Conservation (phyloP, 73 alveolate species). For the Uronychia setigera region DNA sequence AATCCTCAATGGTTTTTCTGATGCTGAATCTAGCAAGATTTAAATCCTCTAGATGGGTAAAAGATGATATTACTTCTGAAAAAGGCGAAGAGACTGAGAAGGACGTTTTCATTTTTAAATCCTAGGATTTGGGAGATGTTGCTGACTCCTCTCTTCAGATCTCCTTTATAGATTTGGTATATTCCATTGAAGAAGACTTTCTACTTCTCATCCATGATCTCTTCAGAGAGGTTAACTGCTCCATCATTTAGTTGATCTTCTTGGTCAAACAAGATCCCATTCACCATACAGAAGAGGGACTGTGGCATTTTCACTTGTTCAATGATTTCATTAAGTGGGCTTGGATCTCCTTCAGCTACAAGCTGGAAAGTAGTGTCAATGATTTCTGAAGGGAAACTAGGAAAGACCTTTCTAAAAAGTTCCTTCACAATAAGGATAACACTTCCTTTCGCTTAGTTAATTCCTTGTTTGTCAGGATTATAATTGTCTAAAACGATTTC, state of each 20-base stretch:
- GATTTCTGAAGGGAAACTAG: slow-evolving; percentile 21
- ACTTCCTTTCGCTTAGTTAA: slow-evolving; percentile 19
- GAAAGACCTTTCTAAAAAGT: slow-evolving; percentile 7
- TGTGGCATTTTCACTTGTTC: background rate
- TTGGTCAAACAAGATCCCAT: background rate
- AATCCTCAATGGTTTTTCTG: background rate
- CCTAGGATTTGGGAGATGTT: background rate
- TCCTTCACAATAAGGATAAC: slow-evolving; percentile 22
- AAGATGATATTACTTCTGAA: background rate
- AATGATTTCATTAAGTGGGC: slow-evolving; percentile 7
- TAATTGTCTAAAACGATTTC: slow-evolving; percentile 30
- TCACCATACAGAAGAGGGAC: background rate
- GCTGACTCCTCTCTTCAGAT: background rate
- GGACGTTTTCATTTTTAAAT: background rate
- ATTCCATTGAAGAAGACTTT: background rate
- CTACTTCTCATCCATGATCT: background rate
- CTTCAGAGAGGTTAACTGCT: background rate
- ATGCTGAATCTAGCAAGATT: slow-evolving; percentile 5
- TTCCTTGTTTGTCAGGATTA: slow-evolving; percentile 31
- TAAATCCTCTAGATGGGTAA: background rate
- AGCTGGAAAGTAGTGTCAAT: slow-evolving; percentile 18
- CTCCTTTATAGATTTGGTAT: slow-evolving; percentile 4
- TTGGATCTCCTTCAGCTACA: slow-evolving; percentile 38
- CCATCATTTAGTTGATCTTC: background rate
- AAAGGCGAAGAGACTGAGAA: background rate